Conservation (phyloP, 345 rosid genomes). For the Euphorbia pulcherrima region DNA sequence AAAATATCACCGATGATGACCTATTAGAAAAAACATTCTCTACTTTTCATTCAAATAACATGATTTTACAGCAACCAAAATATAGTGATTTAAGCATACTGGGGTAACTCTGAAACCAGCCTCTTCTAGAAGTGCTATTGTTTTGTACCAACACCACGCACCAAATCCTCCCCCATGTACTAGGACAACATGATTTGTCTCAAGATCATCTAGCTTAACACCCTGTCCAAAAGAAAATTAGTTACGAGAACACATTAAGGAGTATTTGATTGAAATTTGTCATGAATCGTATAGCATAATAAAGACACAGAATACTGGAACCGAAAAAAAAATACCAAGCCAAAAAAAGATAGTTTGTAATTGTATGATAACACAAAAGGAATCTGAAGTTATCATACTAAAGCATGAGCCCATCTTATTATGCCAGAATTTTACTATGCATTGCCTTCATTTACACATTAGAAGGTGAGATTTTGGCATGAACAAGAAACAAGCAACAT, state of each 20-base stretch:
- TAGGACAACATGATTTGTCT: conserved; percentile 76
- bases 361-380: not conserved
- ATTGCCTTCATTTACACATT: not conserved
- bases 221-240: conserved; percentile 42
- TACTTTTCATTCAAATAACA: too few relatives aligned
- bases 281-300: not conserved
- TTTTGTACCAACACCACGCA: conserved; percentile 99
- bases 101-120: conserved; percentile 86
- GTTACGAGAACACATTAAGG: conserved; percentile 11
- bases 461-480: not conserved
- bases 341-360: not conserved
- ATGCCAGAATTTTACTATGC: not conserved
- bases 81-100: conserved; percentile 69
- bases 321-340: too few relatives aligned
- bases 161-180: conserved; percentile 99
- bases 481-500: not conserved
- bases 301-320: too few relatives aligned
- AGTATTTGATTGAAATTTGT: not conserved
- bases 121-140: conserved; percentile 88
- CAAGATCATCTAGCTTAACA: conserved; percentile 63
- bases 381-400: not conserved
- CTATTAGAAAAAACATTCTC: too few relatives aligned
- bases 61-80: too few relatives aligned
- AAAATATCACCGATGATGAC: too few relatives aligned
- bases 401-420: not conserved